Evolutionary conservation across 495 filamentous ascomycete species (phyloP), one percentile per base, ranked within the genome.

Genomic region (Aspergillus nanangensis): DNA sequence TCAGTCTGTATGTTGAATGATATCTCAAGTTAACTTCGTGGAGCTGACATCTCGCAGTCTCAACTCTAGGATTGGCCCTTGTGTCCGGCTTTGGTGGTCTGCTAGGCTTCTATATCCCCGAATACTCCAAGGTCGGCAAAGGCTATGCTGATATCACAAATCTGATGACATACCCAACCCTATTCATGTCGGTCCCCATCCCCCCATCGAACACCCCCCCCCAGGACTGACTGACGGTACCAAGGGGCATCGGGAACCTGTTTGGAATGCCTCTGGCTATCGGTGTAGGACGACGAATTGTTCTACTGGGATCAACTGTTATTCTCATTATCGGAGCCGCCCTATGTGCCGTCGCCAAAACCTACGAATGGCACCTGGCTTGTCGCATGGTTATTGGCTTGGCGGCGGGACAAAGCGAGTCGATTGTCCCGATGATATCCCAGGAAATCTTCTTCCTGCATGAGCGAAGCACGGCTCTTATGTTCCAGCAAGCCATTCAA

Each of bases 241-340:
- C 4, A 10, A 59, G 56, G 61, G 70, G 70, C 8, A 52, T 71
- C 37, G 67, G 66, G 0, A 68, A 69, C 29, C 53, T 71, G 15
- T 49, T 73, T 19, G 65, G 66, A 44, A 64, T 70, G 60, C 70
- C 70, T 27, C 39, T 71, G 1, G 66, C 70, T 2, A 55, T 71
- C 23, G 61, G 64, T 4, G 48, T 70, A 33, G 70, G 70, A 10
- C 58, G 67, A 31, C 59, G 70, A 13, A 54, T 63, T 13, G 65
- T 70, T 3, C 56, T 67, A 5, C 53, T 73, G 3, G 39, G 38
- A 2, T 65, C 53, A 7, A 65, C 57, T 1, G 17, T 62, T 2
- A 44, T 69, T 7, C 32, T 67, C 1, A 45, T 61, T 1, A 9
- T 61, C 1, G 53, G 52, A 3, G 53, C 55, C 8, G 44, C 57